phyloP scores from a whole-genome alignment of 129 eudicot species.

The sunflower (Helianthus annuus) region DNA sequence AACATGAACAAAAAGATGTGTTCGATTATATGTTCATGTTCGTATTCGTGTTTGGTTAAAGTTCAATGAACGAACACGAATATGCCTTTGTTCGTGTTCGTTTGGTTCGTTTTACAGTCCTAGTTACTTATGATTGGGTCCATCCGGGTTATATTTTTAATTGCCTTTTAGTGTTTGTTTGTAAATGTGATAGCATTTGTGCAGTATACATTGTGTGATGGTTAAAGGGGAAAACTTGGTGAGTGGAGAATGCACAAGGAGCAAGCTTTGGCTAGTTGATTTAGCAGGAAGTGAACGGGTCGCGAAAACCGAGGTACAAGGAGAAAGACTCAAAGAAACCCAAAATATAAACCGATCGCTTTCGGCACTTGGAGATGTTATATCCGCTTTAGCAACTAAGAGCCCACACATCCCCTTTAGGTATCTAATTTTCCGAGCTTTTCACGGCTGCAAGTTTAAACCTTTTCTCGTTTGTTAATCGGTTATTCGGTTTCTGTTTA shows the following conservation, averaged over 20 bases:
- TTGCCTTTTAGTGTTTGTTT: not conserved
- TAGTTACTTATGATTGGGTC: not conserved
- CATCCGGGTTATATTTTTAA: not conserved
- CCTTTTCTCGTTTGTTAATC: not conserved
- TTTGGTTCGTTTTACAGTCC: too few species aligned
- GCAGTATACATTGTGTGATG: conserved; percentile 99
- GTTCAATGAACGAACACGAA: too few species aligned
- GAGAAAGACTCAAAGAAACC: conserved; percentile 90
- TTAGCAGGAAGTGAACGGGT: conserved; percentile 94
- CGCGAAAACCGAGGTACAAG: conserved; percentile 92
- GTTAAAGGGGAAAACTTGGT: conserved; percentile 87
- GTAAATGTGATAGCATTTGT: conserved; percentile 19
- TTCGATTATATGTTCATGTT: too few species aligned
- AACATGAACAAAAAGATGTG: too few species aligned
- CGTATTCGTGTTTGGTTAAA: too few species aligned
- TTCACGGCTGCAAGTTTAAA: not conserved
- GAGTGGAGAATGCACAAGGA: conserved; percentile 83
- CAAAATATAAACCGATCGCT: conserved; percentile 93
- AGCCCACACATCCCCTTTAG: conserved; percentile 92
- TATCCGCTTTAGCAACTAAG: conserved; percentile 85
- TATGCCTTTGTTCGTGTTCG: too few species aligned
- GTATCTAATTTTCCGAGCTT: conserved; percentile 30
- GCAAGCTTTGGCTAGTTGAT: conserved; percentile 96
- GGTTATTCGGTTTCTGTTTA: conserved; percentile 3
- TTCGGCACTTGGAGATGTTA: conserved; percentile 98